A percentile compares a stretch with the other conserved stretches of the same genome.
These are phyloP conservation scores for Boletus patriciae DNA, from an alignment of 768 basidiomycete species.

Conservation along the genomic window DNA sequence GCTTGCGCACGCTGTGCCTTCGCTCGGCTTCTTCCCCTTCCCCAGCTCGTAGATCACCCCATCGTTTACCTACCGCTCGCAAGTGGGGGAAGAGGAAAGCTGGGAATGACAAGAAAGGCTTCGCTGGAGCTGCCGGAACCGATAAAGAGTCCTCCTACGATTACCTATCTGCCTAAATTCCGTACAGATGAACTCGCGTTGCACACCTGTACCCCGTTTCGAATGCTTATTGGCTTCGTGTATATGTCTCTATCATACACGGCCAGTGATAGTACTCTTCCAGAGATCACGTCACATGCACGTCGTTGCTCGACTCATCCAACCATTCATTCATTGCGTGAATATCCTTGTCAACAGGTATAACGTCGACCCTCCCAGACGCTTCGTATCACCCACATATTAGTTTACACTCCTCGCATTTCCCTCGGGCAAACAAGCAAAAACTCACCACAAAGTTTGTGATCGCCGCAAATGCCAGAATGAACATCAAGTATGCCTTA, in stretches of 20 bases:
- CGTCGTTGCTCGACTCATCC: background rate
- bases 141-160: constrained; percentile 39
- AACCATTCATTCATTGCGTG: constrained; percentile 41
- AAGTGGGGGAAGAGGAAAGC: constrained; percentile 18
- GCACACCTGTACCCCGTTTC: background rate
- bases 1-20: constrained; percentile 32
- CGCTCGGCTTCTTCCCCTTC: constrained; percentile 56
- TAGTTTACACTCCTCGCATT: background rate
- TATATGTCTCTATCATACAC: constrained; percentile 4
- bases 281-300: background rate
- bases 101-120: constrained; percentile 10
- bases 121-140: constrained; percentile 16
- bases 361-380: constrained; percentile 58
- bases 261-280: background rate
- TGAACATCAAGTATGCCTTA: constrained; percentile 76
- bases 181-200: background rate
- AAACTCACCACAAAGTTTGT: constrained; percentile 59
- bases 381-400: constrained; percentile 34
- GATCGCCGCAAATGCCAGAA: constrained; percentile 78
- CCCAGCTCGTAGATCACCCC: constrained; percentile 43
- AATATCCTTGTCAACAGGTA: constrained; percentile 53
- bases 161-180: constrained; percentile 43
- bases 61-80: constrained; percentile 21
- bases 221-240: background rate
- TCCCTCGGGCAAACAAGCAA: background rate